Conservation (phyloP, 1,284 basidiomycete genomes). For the Malassezia furfur region DNA sequence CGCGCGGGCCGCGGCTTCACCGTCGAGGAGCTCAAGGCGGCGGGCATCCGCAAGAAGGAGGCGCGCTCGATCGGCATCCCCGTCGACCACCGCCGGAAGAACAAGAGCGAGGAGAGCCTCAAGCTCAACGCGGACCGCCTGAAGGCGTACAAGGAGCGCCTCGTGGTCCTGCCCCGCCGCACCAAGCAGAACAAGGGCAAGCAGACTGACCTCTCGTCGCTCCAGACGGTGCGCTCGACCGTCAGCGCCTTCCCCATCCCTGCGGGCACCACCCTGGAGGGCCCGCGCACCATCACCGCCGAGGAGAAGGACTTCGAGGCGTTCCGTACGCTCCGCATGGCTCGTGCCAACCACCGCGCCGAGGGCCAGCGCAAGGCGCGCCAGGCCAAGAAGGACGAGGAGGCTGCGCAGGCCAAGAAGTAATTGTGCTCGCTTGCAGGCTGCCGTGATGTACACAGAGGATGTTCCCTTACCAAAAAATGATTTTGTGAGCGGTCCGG, state of each 20-base stretch:
- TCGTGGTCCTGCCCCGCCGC: slow-evolving; percentile 72
- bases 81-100: slow-evolving; percentile 94
- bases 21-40: slow-evolving; percentile 86
- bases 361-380: slow-evolving; percentile 74
- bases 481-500: slow-evolving; percentile 5
- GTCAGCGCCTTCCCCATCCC: slow-evolving; percentile 54
- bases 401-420: slow-evolving; percentile 86
- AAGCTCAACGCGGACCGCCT: slow-evolving; percentile 88
- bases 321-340: slow-evolving; percentile 76
- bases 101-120: slow-evolving; percentile 94
- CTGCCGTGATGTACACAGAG: slow-evolving; percentile 16
- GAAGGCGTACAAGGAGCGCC: slow-evolving; percentile 75
- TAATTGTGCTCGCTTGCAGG: slow-evolving; percentile 51
- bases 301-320: slow-evolving; percentile 77
- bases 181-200: slow-evolving; percentile 83
- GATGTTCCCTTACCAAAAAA: slow-evolving; percentile 13
- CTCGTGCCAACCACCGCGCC: slow-evolving; percentile 73
- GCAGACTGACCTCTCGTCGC: slow-evolving; percentile 64
- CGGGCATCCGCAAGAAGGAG: slow-evolving; percentile 88
- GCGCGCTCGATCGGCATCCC: slow-evolving; percentile 86
- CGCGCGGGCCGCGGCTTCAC: slow-evolving; percentile 97
- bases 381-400: slow-evolving; percentile 64
- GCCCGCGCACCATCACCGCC: slow-evolving; percentile 82
- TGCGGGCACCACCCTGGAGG: slow-evolving; percentile 60
- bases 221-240: slow-evolving; percentile 62